Evolutionary conservation across 2,329 filamentous ascomycete genomes (phyloP).

Genomic region (Gliomastix tumulicola): DNA sequence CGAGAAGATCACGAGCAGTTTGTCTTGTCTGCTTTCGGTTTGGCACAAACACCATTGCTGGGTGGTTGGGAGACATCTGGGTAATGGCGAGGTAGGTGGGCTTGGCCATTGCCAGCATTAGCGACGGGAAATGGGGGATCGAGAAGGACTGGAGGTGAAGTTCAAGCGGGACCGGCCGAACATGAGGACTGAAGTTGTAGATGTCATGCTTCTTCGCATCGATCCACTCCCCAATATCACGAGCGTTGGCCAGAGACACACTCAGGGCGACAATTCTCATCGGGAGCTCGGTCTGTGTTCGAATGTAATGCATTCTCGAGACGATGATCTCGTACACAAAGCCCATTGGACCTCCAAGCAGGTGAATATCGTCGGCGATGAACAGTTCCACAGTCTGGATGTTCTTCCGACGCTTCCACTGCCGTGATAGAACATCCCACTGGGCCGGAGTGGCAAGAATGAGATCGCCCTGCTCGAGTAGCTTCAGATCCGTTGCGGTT

Average conservation of each 20-base stretch:
- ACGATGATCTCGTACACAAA: conserved; percentile 94
- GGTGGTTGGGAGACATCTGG: conserved; percentile 82
- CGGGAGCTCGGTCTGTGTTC: conserved; percentile 75
- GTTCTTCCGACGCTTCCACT: conserved; percentile 96
- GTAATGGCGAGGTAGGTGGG: conserved; percentile 85
- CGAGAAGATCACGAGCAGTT: conserved; percentile 79
- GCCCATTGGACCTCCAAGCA: conserved; percentile 79
- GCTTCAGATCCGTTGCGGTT: conserved; percentile 80
- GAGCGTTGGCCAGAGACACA: conserved; percentile 86
- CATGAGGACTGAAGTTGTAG: conserved; percentile 95
- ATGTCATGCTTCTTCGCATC: conserved; percentile 97
- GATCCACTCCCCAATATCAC: conserved; percentile 96
- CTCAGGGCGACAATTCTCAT: conserved; percentile 85
- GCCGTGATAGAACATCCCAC: conserved; percentile 92
- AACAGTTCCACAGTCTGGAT: conserved; percentile 85
- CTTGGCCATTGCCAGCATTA: conserved; percentile 98
- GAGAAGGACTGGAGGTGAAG: conserved; percentile 93
- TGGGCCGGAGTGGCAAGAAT: conserved; percentile 88
- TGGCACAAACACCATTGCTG: conserved; percentile 85
- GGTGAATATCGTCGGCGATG: conserved; percentile 91
- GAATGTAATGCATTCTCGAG: conserved; percentile 96
- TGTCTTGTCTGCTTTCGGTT: conserved; percentile 87
- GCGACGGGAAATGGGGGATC: conserved; percentile 92
- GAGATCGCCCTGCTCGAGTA: conserved; percentile 80
- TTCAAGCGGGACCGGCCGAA: conserved; percentile 82